Percentiles rank a stretch among this genome's conserved stretches.
These are phyloP conservation scores for Pseudonectria foliicola DNA, from an alignment of 2,329 filamentous ascomycete species.

Conservation along the genomic window DNA sequence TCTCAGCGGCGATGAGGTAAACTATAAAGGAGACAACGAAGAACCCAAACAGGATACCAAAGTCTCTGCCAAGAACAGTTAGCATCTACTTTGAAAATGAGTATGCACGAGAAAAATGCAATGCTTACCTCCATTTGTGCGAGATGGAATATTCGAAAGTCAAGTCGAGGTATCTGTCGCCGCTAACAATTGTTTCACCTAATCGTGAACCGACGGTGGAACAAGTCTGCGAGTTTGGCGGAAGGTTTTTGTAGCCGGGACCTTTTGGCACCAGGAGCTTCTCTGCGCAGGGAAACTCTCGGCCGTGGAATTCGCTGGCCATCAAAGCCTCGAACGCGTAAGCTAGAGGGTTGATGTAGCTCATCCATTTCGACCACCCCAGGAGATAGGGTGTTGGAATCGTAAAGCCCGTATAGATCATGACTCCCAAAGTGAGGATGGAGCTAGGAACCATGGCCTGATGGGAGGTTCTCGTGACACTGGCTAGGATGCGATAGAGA, in stretches of 20 bases:
- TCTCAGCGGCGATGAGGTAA: conserved; percentile 57
- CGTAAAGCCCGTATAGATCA: conserved; percentile 34
- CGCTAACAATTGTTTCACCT: conserved; percentile 5
- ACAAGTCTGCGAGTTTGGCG: conserved; percentile 2
- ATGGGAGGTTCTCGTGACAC: conserved; percentile 12
- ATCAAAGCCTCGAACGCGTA: conserved; percentile 34
- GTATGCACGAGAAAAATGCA: no score
- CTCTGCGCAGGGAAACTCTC: conserved; percentile 4
- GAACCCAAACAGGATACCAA: conserved; percentile 61
- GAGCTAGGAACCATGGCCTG: conserved; percentile 42
- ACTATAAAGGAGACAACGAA: conserved; percentile 54
- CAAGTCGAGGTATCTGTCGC: conserved; percentile 10
- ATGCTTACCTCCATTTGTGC: not conserved
- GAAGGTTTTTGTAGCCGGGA: conserved; percentile 1
- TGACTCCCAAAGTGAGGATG: conserved; percentile 39
- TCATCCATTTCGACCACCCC: conserved; percentile 47
- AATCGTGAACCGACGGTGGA: conserved; percentile 8
- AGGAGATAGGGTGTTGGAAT: conserved; percentile 7
- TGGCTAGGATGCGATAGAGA: conserved; percentile 15
- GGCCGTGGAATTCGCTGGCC: conserved; percentile 10
- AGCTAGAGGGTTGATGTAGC: conserved; percentile 53
- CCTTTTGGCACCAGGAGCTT: conserved; percentile 5
- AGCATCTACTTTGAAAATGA: no score
- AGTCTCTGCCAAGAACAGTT: conserved; percentile 39
- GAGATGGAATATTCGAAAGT: conserved; percentile 4